phyloP scores from a whole-genome alignment of 371 early-diverging fungal genomes.

The Circinella umbellata region DNA sequence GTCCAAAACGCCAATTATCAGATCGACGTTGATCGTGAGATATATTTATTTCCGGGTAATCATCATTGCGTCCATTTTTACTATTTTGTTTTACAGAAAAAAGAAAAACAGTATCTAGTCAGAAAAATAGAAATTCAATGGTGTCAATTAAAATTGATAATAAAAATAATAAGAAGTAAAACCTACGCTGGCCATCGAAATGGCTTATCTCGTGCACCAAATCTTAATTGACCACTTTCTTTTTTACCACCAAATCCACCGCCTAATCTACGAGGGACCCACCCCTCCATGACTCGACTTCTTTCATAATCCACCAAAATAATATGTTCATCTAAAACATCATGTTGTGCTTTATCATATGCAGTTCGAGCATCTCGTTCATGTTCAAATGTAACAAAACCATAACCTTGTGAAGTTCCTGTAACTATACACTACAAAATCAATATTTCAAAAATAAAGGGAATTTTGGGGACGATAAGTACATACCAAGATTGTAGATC shows the following conservation, averaged over 20 bases:
- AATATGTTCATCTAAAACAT: conserved; percentile 43
- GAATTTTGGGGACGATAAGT: not conserved
- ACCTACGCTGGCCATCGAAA: conserved; percentile 53
- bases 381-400: conserved; percentile 52
- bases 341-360: conserved; percentile 43
- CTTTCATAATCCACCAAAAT: conserved; percentile 67
- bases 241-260: conserved; percentile 69
- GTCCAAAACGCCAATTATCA: conserved; percentile 9
- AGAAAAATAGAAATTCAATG: no score
- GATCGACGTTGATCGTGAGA: conserved; percentile 13
- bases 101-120: no score
- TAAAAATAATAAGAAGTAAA: not conserved
- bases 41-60: not conserved
- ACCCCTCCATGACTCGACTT: conserved; percentile 54
- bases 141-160: no score
- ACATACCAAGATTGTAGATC: conserved; percentile 48
- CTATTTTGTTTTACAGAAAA: not conserved
- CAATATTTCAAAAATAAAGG: not conserved
- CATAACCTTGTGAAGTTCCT: conserved; percentile 61
- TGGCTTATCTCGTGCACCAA: conserved; percentile 63
- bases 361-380: conserved; percentile 42
- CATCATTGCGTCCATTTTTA: not conserved
- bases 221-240: conserved; percentile 67
- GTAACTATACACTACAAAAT: conserved; percentile 47
- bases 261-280: conserved; percentile 66